Evolutionary conservation across 1,284 basidiomycete species (phyloP), one percentile per base, ranked within the genome.

Genomic region (Apiotrichum gracile): DNA sequence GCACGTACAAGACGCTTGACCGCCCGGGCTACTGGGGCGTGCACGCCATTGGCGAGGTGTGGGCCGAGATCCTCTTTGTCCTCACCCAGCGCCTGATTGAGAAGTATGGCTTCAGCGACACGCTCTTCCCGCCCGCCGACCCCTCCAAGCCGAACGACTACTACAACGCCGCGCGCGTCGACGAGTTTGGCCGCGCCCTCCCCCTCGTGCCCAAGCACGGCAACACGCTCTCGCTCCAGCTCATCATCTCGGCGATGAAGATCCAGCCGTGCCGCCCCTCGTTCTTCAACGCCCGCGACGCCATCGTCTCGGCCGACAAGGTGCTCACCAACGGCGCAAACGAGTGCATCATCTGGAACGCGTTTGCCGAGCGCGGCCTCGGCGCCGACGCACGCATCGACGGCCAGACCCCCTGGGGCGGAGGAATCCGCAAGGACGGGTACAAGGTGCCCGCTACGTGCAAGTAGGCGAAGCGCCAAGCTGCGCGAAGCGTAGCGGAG

Each of bases 1-100:
- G 87, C 56, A 88, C 85, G 1, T 97, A 97, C 81, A 87, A 91
- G 82, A 93, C 87, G n/a, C 85, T 97, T 40, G 91, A 97, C 79
- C 87, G 87, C 75, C 86, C 88, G 12, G 59, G 64, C 38, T 68
- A 67, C 62, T 62, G 61, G 64, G 55, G 71, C 45, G 76, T 76
- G 21, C 89, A 92, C 72, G 87, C 88, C 37, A 87, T 92, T 57
- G 91, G 91, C 54, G 91, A 93, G 76, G 92, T 97, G 55, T 97
- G 92, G 92, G 92, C 92, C 19, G 81, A 96, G 78, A 85, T 96
- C 55, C 85, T 97, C 55, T 96, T 89, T 83, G 82, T 91, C 62
- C 79, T 91, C 49, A 81, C 82, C 25, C 83, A 91, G 70, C 77
- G 80, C 35, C 76, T 94, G 39, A 86, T 93, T 64, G 78, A 78